Evolutionary conservation across 1,284 basidiomycete genomes (phyloP).

Genomic region (Athelia sp.): DNA sequence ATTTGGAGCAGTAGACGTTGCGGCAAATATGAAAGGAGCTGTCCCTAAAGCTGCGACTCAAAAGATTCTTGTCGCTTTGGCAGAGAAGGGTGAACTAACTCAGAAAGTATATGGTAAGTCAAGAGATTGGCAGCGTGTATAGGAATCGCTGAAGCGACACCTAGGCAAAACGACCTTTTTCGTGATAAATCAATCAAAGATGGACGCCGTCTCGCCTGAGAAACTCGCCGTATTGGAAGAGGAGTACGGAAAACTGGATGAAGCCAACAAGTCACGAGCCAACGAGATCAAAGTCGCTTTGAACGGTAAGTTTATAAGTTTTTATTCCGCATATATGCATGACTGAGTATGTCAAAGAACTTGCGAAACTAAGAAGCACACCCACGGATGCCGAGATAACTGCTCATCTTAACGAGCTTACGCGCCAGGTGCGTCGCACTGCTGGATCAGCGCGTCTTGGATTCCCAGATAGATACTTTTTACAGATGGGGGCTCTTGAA

Average conservation of each 20-base stretch:
- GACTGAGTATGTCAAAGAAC: constrained; percentile 39
- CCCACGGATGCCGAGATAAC: constrained; percentile 69
- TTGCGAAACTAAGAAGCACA: constrained; percentile 52
- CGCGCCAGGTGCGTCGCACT: constrained; percentile 41
- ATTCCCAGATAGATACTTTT: constrained; percentile 44
- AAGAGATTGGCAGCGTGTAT: no score
- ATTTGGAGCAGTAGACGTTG: constrained; percentile 79
- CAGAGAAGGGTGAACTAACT: constrained; percentile 70
- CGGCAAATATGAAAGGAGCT: constrained; percentile 82
- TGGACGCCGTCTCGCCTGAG: constrained; percentile 54
- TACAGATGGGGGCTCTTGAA: no score
- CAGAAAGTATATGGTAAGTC: constrained; percentile 72
- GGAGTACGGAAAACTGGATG: constrained; percentile 53
- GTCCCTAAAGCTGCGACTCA: constrained; percentile 79
- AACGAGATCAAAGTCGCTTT: constrained; percentile 45
- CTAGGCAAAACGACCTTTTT: constrained; percentile 81
- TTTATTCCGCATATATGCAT: constrained; percentile 4
- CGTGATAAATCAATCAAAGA: constrained; percentile 68
- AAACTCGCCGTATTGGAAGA: constrained; percentile 52
- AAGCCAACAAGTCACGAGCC: constrained; percentile 50
- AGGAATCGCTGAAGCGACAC: constrained; percentile 13
- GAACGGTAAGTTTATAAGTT: constrained; percentile 41
- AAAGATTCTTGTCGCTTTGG: constrained; percentile 73
- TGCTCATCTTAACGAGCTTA: constrained; percentile 37
- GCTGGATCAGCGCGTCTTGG: constrained; percentile 2